Base-by-base conservation (phyloP, 2,329 filamentous ascomycete species). In the Aspergillus sp. region DNA sequence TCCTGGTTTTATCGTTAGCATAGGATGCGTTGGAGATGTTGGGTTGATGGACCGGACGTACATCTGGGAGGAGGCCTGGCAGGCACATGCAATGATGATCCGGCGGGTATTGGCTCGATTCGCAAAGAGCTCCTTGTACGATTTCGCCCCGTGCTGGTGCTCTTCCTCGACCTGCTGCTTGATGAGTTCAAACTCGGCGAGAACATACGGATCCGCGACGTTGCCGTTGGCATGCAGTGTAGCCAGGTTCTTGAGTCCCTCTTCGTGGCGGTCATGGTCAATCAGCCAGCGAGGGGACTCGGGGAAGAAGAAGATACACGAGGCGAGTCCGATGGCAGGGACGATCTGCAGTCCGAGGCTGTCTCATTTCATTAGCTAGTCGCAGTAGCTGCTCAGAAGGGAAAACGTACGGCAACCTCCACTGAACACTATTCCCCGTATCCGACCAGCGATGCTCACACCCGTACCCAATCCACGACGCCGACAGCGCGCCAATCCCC, bases 401-500 rank as follows among this genome's bases (percentile, higher is more conserved):
- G 19, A 13, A 43, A 1, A 13, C 57, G 1, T n/a, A 60, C 57
- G 57, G 57, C 7, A 60, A 15, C 22, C 57, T 48, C 57, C 57
- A 60, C 34, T 60, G 57, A 5, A 54, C 51, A 23, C 57, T 60
- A 3, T 60, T 38, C 22, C 57, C 57, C 4, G 57, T 54, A 28
- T 47, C 17, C 8, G 50, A 28, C 57, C 57, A 60, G 15, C 8
- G 43, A 41, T 60, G 51, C 47, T 25, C 57, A 50, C 57, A 60
- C 5, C 57, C 57, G 9, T 60, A 60, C n/a, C 57, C 57, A n/a
- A 60, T 60, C 57, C 57, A 60, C n/a, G 50, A 54, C 11, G 57
- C 57, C 3, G 57, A 49, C 1, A 60, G 43, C 9, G 50, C 22
- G 2, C 57, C 57, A 22, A 60, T 54, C 2, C 57, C 57, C 22